A percentile compares a stretch with the other conserved stretches of the same genome.
These are phyloP conservation scores for Heterobasidion annosum DNA, from an alignment of 1,284 basidiomycete genomes.

Conservation along the genomic window DNA sequence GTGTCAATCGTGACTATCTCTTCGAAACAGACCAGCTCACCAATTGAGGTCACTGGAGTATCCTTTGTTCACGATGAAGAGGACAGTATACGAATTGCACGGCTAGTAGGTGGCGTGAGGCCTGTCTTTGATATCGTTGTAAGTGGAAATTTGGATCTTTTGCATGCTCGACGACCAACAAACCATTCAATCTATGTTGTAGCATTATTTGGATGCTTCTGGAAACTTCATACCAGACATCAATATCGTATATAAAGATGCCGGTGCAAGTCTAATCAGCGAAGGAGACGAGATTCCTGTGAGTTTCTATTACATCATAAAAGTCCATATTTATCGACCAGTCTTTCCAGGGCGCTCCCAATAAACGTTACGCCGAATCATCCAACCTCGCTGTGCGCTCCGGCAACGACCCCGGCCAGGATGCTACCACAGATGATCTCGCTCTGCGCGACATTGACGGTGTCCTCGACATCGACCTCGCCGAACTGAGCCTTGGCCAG, in stretches of 20 bases:
- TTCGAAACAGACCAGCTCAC: slow-evolving; percentile 27
- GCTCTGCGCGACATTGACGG: slow-evolving; percentile 48
- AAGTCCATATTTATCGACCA: neutral
- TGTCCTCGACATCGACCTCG: slow-evolving; percentile 73
- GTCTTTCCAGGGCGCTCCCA: slow-evolving; percentile 26
- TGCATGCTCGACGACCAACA: neutral
- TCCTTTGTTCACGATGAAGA: slow-evolving; percentile 32
- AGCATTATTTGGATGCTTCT: slow-evolving; percentile 48
- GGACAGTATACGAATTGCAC: slow-evolving; percentile 47
- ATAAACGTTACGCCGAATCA: slow-evolving; percentile 59
- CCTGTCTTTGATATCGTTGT: slow-evolving; percentile 66
- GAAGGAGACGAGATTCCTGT: slow-evolving; percentile 11
- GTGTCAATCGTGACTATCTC: slow-evolving; percentile 38
- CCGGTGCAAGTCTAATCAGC: slow-evolving; percentile 28
- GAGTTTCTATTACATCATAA: slow-evolving; percentile 1
- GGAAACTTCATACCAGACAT: slow-evolving; percentile 52
- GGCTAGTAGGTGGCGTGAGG: slow-evolving; percentile 53
- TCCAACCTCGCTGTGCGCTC: slow-evolving; percentile 52
- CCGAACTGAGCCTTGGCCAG: slow-evolving; percentile 86
- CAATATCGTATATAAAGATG: slow-evolving; percentile 35
- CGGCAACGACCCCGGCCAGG: slow-evolving; percentile 54
- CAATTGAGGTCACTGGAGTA: slow-evolving; percentile 37
- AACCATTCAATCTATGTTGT: neutral
- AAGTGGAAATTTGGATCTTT: slow-evolving; percentile 20
- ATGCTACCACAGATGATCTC: slow-evolving; percentile 46